Evolutionary conservation across 371 early-diverging fungal genomes (phyloP), one percentile per base, ranked within the genome.

Genomic region (Rhizomucor pusillus): DNA sequence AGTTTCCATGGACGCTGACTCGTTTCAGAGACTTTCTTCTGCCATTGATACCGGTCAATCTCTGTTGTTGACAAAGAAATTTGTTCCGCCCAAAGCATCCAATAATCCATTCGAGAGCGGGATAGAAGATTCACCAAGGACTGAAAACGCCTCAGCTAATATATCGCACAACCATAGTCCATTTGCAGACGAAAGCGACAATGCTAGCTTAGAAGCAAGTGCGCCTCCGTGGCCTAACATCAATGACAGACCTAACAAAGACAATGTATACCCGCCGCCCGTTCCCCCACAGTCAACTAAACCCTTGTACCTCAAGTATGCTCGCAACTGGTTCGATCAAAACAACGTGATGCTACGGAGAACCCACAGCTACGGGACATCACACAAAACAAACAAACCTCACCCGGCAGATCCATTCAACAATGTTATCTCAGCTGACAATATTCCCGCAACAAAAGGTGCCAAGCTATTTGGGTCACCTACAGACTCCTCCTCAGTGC

Each of bases 231-330:
- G 40, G 44, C 43, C 37, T 35, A 35, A 36, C 34, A 55, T 47
- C 12, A 67, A 75, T 59, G 25, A 59, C 14, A 61, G 65, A 34
- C 67, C 68, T 12, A 72, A 70, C 50, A 44, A 59, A 50, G 36
- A 56, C 20, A 46, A 61, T 37, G 46, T 67, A 51, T 63, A 65
- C 47, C 71, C 76, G 10, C 76, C 73, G 16, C 69, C 73, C 50
- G 73, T 75, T 22, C 76, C 76, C 20, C 52, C 59, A 33, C 76
- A 75, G 59, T 40, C 60, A 24, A 75, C 70, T 4, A 75, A 75
- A 40, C 73, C 76, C 44, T 54, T 58, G 43, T 69, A 63, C 41
- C 73, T 65, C 6, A 69, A 66, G 47, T 75, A 75, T 41, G 52
- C 75, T 18, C 59, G 69, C 52, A 59, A 65, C 23, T n/a, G n/a